Evolutionary conservation across 177 flowering plant genomes (phyloP), one percentile per base, ranked within the genome.

Genomic region (Vitis hybrid): DNA sequence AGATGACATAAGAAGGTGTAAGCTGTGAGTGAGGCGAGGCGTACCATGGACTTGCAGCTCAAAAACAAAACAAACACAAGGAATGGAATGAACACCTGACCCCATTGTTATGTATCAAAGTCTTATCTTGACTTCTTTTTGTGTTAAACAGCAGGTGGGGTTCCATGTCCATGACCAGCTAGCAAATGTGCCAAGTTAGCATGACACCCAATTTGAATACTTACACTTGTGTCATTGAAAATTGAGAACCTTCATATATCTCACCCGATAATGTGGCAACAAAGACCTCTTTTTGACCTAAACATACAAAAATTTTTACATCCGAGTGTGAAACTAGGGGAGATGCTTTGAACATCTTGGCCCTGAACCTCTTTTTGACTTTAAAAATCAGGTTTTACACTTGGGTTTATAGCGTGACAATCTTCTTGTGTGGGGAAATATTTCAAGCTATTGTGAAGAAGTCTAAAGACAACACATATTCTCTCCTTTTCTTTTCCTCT

Each of bases 41-140:
- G 62, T 15, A 40, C 50, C 62, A 3, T 65, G 62, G 50, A 55
- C 61, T 69, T 65, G 69, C 78, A 70, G 67, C 66, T 62, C 50
- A 56, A 60, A 65, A 64, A 23, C 26, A 64, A 64, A 1, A 60
- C 15, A 18, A 10, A 65, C 14, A 8, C 5, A 61, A 52, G 32
- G 66, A 63, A 66, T 59, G 32, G 13, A 23, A 48, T 57, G 70
- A 30, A 59, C 65, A 7, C 45, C 45, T 40, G 45, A 40, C 45
- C 45, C 45, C 45, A 40, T 40, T 5, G 45, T 40, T 60, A 56
- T 52, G 17, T 15, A 54, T 54, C 56, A 15, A 54, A 54, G 56
- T 54, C 56, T 13, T 18, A 57, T 18, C 60, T 57, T 18, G 60
- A 57, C 60, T 5, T 40, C 45, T 40, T 40, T 40, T 40, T 1